Percentiles rank a stretch among this genome's conserved stretches.
These are phyloP conservation scores for Hemileccinum impolitum DNA, from an alignment of 768 basidiomycete species.

Conservation along the genomic window DNA sequence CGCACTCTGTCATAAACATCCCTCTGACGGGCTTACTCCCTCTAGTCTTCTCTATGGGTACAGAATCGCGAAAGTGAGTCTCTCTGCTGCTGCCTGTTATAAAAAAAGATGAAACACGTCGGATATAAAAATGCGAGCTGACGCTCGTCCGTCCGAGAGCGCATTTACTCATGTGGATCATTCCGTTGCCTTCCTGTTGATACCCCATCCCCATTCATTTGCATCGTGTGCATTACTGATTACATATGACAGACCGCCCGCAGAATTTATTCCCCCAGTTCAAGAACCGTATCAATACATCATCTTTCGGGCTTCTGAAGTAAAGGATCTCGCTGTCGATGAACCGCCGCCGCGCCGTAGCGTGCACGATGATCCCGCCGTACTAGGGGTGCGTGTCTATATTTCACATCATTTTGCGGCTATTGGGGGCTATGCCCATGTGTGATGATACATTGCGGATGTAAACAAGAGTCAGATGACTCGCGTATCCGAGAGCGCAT, in stretches of 20 bases:
- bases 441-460: conserved; percentile 46
- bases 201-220: too few relatives aligned
- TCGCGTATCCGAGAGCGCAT: conserved; percentile 44
- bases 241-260: conserved; percentile 49
- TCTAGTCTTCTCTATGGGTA: conserved; percentile 82
- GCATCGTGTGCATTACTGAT: conserved; percentile 23
- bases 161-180: conserved; percentile 51
- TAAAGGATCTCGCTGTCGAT: conserved; percentile 86
- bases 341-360: conserved; percentile 56
- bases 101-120: conserved; percentile 34
- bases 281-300: conserved; percentile 86
- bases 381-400: conserved; percentile 65
- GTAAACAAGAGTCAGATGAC: conserved; percentile 33
- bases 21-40: neutral
- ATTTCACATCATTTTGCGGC: too few relatives aligned
- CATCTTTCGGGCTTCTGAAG: conserved; percentile 87
- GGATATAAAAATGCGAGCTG: conserved; percentile 42
- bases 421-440: neutral
- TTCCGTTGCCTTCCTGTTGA: conserved; percentile 30
- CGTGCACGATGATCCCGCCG: conserved; percentile 82
- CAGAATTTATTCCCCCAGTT: conserved; percentile 80
- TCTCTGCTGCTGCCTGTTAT: neutral
- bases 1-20: neutral
- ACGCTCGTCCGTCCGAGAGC: conserved; percentile 39
- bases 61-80: conserved; percentile 74